These are phyloP conservation scores for Xerocomus amazonicus DNA, from an alignment of 1,284 basidiomycete species.

Conservation along the genomic window DNA sequence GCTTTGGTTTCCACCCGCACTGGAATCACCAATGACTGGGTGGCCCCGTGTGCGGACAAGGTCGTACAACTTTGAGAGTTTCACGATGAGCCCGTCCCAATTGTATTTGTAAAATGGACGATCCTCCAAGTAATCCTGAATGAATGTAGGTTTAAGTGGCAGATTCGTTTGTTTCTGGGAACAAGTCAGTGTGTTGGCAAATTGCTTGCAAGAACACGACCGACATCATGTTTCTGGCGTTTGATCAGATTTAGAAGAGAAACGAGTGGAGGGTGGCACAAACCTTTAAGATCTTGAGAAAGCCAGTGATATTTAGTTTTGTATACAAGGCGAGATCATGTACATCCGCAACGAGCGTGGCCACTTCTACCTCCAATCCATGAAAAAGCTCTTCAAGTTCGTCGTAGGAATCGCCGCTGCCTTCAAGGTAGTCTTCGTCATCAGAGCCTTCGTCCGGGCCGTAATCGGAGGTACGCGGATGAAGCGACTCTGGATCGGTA, in stretches of 20 bases:
- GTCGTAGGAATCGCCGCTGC: slow-evolving; percentile 67
- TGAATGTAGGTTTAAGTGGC: slow-evolving; percentile 66
- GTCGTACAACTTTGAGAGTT: slow-evolving; percentile 94
- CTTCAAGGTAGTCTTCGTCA: slow-evolving; percentile 57
- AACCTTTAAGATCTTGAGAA: slow-evolving; percentile 98
- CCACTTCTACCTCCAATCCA: slow-evolving; percentile 91
- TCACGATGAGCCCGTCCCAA: slow-evolving; percentile 93
- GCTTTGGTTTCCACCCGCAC: slow-evolving; percentile 92
- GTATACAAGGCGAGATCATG: slow-evolving; percentile 95
- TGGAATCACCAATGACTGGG: slow-evolving; percentile 90
- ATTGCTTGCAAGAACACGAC: slow-evolving; percentile 18
- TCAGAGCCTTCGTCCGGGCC: slow-evolving; percentile 72
- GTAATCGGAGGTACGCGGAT: slow-evolving; percentile 43
- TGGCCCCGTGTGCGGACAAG: slow-evolving; percentile 94
- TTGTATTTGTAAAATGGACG: slow-evolving; percentile 96
- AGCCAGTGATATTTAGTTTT: slow-evolving; percentile 96
- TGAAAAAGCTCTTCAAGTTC: slow-evolving; percentile 88
- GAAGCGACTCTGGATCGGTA: slow-evolving; percentile 58
- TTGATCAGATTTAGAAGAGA: slow-evolving; percentile 2
- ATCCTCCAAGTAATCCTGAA: slow-evolving; percentile 90
- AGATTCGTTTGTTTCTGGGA: slow-evolving; percentile 74
- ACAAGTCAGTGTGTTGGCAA: slow-evolving; percentile 8
- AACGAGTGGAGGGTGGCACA: slow-evolving; percentile 4
- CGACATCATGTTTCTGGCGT: slow-evolving; percentile 75
- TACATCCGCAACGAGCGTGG: slow-evolving; percentile 94